Conservation (phyloP, 75 land plant genomes). For the Pseudotsuga menziesii region DNA sequence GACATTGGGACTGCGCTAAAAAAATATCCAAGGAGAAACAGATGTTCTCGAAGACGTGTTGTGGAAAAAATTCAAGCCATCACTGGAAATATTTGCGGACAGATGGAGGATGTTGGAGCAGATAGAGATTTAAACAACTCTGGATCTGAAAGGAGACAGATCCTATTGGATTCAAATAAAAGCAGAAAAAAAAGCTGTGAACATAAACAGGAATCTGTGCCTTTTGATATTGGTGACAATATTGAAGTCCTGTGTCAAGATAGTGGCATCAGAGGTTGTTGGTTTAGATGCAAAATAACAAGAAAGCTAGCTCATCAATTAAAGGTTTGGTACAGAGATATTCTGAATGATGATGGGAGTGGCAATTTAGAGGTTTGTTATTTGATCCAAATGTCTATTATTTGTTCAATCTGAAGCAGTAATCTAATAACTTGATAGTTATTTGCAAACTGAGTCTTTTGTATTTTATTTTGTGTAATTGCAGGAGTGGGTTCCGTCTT, state of each 20-base stretch:
- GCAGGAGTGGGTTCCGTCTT: slow-evolving; percentile 70
- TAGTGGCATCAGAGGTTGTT: slow-evolving; percentile 90
- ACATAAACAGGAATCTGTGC: not conserved
- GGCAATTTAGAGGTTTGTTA: slow-evolving; percentile 56
- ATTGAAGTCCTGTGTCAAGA: slow-evolving; percentile 79
- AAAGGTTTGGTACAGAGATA: slow-evolving; percentile 71
- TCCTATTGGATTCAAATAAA: not conserved
- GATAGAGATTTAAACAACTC: slow-evolving; percentile 3
- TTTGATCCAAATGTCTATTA: not conserved
- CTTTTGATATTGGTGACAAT: slow-evolving; percentile 34
- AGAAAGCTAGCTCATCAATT: slow-evolving; percentile 45
- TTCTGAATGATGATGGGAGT: slow-evolving; percentile 63
- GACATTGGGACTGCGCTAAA: slow-evolving; percentile 21
- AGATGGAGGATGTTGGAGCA: slow-evolving; percentile 5
- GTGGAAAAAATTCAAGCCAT: slow-evolving; percentile 11
- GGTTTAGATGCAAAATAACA: slow-evolving; percentile 59
- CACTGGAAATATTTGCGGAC: slow-evolving; percentile 10
- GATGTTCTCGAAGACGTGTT: slow-evolving; percentile 27
- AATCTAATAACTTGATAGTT: not conserved
- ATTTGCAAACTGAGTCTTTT: not conserved
- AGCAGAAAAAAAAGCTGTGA: not conserved
- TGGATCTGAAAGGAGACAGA: not conserved
- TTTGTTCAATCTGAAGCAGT: not conserved
- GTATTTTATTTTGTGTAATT: slow-evolving; percentile 14
- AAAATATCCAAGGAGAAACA: slow-evolving; percentile 36